Base-by-base conservation (phyloP, 106 monocot species). In the Dendrobium catenatum region DNA sequence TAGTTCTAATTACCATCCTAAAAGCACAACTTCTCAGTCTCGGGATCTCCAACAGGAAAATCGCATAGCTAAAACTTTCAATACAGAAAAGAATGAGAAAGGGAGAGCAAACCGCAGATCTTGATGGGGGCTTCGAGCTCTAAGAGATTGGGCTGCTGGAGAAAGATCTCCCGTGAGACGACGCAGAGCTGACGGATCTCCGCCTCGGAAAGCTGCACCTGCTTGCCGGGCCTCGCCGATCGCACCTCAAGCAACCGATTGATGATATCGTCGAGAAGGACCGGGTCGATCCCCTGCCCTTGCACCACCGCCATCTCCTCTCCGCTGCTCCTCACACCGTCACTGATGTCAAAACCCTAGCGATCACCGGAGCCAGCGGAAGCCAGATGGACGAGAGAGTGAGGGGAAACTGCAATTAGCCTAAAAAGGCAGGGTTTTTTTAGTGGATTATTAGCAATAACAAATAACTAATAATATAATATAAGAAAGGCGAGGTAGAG, bases 101-200 rank as follows among this genome's bases (percentile, higher is more conserved):
- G 31, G 6, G 70, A 22, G n/a, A 24, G 70, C 82, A 75, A 49
- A 88, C 90, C 90, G 46, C 90, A 90, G 75, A 90, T 90, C 81
- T 90, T 90, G 82, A 90, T 90, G 31, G 87, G 90, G 0, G 90
- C 90, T 73, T 87, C 90, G n/a, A 90, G 85, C 77, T 90, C 90
- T 29, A 90, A 73, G 24, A 90, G 85, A 54, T 83, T 85, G 56
- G 90, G 87, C 64, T 90, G 90, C 70, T 77, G 37, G 59, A 90
- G 85, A 77, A 90, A 90, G 83, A 90, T 90, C 40, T 90, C 85
- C 67, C 85, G 79, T 26, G 90, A 90, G n/a, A 77, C 81, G 70
- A 59, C 79, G 73, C 90, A 90, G 58, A 90, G 85, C 79, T 88
- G 85, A 27, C 79, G 85, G 68, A 90, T 88, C 85, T 90, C 88